A percentile compares a stretch with the other conserved stretches of the same genome.
These are phyloP conservation scores for Entelexis paramagnoliae DNA, from an alignment of 1,139 yeast species.

Conservation along the genomic window DNA sequence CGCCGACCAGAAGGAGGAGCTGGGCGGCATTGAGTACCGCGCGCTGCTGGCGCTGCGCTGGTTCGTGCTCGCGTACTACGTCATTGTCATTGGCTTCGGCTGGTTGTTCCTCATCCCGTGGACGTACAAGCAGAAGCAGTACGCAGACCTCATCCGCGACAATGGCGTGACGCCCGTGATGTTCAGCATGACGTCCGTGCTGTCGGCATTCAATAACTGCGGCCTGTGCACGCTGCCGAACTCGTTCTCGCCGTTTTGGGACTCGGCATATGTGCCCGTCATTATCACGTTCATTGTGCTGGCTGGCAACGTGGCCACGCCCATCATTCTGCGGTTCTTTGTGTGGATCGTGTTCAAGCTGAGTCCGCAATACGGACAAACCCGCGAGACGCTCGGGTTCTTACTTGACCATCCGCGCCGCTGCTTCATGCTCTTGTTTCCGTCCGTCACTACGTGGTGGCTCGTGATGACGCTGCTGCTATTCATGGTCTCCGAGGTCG, in stretches of 20 bases:
- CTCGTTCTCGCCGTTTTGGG: constrained; percentile 58
- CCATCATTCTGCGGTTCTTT: constrained; percentile 62
- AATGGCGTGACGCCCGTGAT: constrained; percentile 59
- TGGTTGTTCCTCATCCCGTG: constrained; percentile 55
- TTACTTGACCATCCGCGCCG: constrained; percentile 92
- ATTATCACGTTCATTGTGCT: constrained; percentile 59
- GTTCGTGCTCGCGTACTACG: constrained; percentile 54
- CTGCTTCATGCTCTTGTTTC: constrained; percentile 85
- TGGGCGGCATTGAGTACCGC: constrained; percentile 95
- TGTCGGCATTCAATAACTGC: constrained; percentile 69
- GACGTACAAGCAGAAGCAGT: constrained; percentile 41
- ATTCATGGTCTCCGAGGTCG: constrained; percentile 65
- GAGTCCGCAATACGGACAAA: constrained; percentile 45
- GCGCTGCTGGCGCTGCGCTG: constrained; percentile 68
- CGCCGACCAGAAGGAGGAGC: constrained; percentile 78
- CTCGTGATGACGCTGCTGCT: constrained; percentile 59
- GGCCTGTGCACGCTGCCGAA: constrained; percentile 74
- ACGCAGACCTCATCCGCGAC: constrained; percentile 37
- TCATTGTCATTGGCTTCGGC: constrained; percentile 63
- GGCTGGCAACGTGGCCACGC: constrained; percentile 91
- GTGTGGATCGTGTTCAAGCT: constrained; percentile 69
- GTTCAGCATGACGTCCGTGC: constrained; percentile 86
- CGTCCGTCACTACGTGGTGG: constrained; percentile 95
- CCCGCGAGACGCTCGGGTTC: constrained; percentile 67
- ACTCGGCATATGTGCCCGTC: constrained; percentile 54